Base-by-base conservation (phyloP, 495 filamentous ascomycete species). In the Annulohypoxylon bovei region DNA sequence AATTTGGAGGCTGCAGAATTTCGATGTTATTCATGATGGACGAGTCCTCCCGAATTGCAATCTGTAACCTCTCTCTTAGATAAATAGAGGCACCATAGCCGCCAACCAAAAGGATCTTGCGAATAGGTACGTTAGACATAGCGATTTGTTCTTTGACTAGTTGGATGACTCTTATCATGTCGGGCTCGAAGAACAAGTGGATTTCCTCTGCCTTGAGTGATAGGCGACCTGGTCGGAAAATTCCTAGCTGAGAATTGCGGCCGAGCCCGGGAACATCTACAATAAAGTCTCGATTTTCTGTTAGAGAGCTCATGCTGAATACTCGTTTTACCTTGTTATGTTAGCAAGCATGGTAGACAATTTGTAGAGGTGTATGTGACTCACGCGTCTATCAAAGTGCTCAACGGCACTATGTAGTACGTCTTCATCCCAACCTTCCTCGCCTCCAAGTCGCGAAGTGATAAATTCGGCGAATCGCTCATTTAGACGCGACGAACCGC, bases 121-220 rank as follows among this genome's bases (percentile, higher is more conserved):
- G 27, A 11, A 52, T 52, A 14, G 49, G 49, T 9, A 52, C 49
- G 18, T 27, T 4, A 9, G 49, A 11, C 49, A 52, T 52, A 16
- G 25, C 49, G 8, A 52, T 52, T 27, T 52, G 49, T 4, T 52
- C 25, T 20, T 52, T 52, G 16, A 52, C 49, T 52, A 52, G 12
- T 6, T 52, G 27, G 12, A 18, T 18, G n/a, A 52, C 32, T 20
- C 12, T 52, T 32, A 52, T 20, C 5, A 52, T 32, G 14, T 52
- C 49, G n/a, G 49, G 49, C 14, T 52, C 49, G 27, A 52, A 52
- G n/a, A 52, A 11, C 25, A 32, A 1, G 49, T 52, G 27, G 1
- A 52, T 7, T 20, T 52, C 25, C 1, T 52, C n/a, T 0, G 49
- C 25, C 7, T 2, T 20, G 28, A 52, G 27, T 18, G 25, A 16